phyloP scores from a whole-genome alignment of 1,139 yeast species.

The Nakaseomyces delphensis region DNA sequence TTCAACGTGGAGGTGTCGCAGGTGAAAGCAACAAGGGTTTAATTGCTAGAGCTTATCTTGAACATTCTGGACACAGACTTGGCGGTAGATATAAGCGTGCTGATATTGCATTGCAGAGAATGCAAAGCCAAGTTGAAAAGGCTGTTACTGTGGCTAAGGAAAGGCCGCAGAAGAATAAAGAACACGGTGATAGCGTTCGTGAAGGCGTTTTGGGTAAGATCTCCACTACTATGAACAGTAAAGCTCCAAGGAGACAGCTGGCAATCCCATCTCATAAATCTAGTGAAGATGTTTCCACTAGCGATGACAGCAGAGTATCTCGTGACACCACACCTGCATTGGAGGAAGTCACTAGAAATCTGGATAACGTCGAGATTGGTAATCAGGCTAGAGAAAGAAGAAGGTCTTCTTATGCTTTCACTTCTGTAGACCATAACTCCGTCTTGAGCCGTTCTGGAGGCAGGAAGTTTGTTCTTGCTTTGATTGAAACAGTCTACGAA shows the following conservation, averaged over 20 bases:
- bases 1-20: conserved; percentile 48
- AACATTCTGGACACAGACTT: conserved; percentile 83
- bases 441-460: conserved; percentile 34
- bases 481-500: conserved; percentile 70
- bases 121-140: conserved; percentile 97
- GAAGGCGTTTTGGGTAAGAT: conserved; percentile 92
- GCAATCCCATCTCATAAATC: conserved; percentile 53
- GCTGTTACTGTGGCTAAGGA: conserved; percentile 95
- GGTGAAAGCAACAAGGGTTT: conserved; percentile 41
- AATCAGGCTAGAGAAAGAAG: conserved; percentile 28
- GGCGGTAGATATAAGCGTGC: conserved; percentile 85
- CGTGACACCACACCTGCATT: conserved; percentile 55
- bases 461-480: conserved; percentile 35
- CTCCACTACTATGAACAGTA: conserved; percentile 62
- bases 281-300: conserved; percentile 28
- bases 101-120: conserved; percentile 91
- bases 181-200: conserved; percentile 45
- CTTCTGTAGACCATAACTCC: conserved; percentile 29
- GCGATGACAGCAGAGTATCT: conserved; percentile 19
- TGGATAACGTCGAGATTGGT: conserved; percentile 28
- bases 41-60: conserved; percentile 90
- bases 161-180: conserved; percentile 55
- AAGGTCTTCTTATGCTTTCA: conserved; percentile 31
- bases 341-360: conserved; percentile 49
- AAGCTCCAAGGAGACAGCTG: conserved; percentile 82